phyloP scores from a whole-genome alignment of 2,329 filamentous ascomycete genomes.

The Sporothrix inflata region DNA sequence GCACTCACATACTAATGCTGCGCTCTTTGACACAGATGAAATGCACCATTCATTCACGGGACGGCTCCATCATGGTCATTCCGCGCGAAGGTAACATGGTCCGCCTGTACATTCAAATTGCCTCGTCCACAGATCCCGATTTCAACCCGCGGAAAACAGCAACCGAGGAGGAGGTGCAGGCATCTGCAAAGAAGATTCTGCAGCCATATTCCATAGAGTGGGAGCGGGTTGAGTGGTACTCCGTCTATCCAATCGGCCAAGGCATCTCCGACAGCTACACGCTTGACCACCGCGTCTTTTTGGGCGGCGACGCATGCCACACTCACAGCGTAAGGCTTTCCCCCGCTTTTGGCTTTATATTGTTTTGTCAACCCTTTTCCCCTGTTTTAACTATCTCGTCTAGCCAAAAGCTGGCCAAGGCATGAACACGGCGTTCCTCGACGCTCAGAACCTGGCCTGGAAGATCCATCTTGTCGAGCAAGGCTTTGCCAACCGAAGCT shows the following conservation, averaged over 20 bases:
- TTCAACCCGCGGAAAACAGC: constrained; percentile 66
- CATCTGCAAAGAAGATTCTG: constrained; percentile 66
- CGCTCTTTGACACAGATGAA: constrained; percentile 56
- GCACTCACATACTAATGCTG: constrained; percentile 31
- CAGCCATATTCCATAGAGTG: constrained; percentile 69
- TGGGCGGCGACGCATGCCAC: constrained; percentile 78
- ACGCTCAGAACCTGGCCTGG: constrained; percentile 90
- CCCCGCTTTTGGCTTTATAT: background rate
- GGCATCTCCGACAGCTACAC: constrained; percentile 71
- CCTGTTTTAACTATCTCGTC: background rate
- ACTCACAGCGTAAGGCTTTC: constrained; percentile 67
- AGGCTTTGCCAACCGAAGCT: constrained; percentile 73
- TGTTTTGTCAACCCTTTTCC: constrained; percentile 42
- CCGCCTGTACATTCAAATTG: constrained; percentile 70
- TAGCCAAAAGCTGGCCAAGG: constrained; percentile 74
- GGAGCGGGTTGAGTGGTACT: constrained; percentile 73
- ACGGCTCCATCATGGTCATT: constrained; percentile 80
- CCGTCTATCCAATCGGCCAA: constrained; percentile 76
- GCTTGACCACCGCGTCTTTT: constrained; percentile 69
- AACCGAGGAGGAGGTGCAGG: constrained; percentile 65
- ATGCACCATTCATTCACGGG: constrained; percentile 73
- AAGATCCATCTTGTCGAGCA: constrained; percentile 90
- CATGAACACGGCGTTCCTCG: constrained; percentile 79
- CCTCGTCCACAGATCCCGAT: constrained; percentile 62
- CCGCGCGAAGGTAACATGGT: constrained; percentile 71